Evolutionary conservation across 495 filamentous ascomycete species (phyloP).

Genomic region (Hypoxylon fragiforme): DNA sequence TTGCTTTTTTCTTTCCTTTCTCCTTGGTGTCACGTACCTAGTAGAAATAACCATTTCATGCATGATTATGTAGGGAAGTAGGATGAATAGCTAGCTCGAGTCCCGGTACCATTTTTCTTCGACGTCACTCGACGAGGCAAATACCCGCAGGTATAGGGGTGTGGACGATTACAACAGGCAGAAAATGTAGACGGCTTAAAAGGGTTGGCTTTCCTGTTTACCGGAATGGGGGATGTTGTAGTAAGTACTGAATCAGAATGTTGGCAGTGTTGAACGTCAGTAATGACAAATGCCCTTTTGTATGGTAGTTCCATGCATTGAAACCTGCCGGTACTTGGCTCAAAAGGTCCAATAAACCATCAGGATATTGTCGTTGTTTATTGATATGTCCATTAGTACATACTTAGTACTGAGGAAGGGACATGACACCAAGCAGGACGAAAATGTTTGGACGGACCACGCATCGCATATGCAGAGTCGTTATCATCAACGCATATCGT

Average conservation of each 20-base stretch:
- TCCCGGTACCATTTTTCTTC: constrained; percentile 12
- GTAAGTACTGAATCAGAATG: constrained; percentile 6
- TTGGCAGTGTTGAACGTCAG: constrained; percentile 30
- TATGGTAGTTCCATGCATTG: constrained; percentile 14
- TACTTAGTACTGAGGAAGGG: constrained; percentile 26
- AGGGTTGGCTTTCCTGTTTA: constrained; percentile 28
- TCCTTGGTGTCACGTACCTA: constrained; percentile 27
- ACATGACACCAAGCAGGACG: constrained; percentile 22
- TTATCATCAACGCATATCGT: constrained; percentile 20
- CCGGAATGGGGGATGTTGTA: constrained; percentile 23
- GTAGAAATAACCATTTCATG: constrained; percentile 13
- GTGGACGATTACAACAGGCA: constrained; percentile 30
- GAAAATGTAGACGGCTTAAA: constrained; percentile 28
- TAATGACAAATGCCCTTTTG: constrained; percentile 32
- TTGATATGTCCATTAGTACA: constrained; percentile 14
- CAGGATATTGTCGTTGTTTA: constrained; percentile 14
- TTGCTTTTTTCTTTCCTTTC: constrained; percentile 1
- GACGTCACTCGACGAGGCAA: constrained; percentile 25
- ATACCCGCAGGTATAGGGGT: constrained; percentile 26
- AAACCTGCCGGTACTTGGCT: constrained; percentile 30
- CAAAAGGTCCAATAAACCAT: constrained; percentile 18
- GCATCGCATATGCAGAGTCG: constrained; percentile 33
- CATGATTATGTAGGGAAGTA: constrained; percentile 17
- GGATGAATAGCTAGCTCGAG: constrained; percentile 11
- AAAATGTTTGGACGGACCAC: constrained; percentile 27